phyloP scores from a whole-genome alignment of 2,329 filamentous ascomycete species.

The Aspergillus sojae region DNA sequence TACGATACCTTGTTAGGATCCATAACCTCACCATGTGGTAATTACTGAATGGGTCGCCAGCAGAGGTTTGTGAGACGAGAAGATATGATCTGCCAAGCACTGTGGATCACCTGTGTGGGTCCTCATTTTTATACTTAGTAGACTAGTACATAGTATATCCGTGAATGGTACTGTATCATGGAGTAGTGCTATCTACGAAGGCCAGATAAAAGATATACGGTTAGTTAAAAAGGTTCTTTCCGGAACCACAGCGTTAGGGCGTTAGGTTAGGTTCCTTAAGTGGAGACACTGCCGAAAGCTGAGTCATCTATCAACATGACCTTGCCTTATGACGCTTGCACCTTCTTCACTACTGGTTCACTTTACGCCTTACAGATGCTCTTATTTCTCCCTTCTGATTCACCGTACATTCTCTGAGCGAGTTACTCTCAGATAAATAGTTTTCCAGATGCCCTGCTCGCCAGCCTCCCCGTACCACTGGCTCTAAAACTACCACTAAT shows the following conservation, averaged over 20 bases:
- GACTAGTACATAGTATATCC: not conserved
- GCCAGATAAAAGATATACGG: not conserved
- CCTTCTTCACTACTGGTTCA: conserved; percentile 9
- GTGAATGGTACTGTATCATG: not conserved
- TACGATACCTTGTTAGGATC: not conserved
- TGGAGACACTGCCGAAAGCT: conserved; percentile 22
- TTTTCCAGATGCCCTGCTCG: not conserved
- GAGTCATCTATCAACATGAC: conserved; percentile 42
- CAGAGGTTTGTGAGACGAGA: too few species aligned
- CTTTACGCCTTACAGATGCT: not conserved
- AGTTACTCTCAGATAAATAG: not conserved
- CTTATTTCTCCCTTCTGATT: not conserved
- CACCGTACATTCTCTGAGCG: not conserved
- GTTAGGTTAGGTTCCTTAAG: not conserved
- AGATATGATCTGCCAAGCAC: not conserved
- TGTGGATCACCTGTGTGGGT: not conserved
- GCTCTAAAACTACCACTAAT: not conserved
- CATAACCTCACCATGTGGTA: not conserved
- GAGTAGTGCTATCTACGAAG: too few species aligned
- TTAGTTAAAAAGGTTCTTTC: not conserved
- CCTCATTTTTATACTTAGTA: not conserved
- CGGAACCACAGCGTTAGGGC: not conserved
- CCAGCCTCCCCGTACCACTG: not conserved
- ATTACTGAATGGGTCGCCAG: not conserved
- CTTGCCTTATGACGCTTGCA: conserved; percentile 40